A percentile compares a stretch with the other conserved stretches of the same genome.
phyloP scores from a whole-genome alignment of 805 yeast species.

The Isabelozyma heimii region DNA sequence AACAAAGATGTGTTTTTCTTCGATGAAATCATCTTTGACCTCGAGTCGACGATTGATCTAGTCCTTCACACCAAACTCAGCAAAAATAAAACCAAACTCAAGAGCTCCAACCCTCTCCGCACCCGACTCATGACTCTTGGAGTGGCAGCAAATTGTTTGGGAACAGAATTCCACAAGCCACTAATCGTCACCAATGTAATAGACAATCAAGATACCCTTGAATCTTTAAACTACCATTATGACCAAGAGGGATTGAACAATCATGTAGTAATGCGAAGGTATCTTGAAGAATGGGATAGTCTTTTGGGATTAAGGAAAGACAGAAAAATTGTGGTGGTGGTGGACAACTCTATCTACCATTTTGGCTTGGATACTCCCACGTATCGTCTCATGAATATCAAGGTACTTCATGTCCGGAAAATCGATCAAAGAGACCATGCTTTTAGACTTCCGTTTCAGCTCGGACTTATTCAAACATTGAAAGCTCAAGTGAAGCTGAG shows the following conservation, averaged over 20 bases:
- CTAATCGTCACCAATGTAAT: slow-evolving; percentile 15
- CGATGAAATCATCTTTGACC: slow-evolving; percentile 17
- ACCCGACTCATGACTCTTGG: slow-evolving; percentile 14
- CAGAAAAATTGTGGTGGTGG: slow-evolving; percentile 12
- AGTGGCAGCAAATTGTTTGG: slow-evolving; percentile 17
- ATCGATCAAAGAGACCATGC: background rate
- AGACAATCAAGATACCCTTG: background rate
- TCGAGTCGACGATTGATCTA: slow-evolving; percentile 5
- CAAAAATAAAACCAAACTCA: background rate
- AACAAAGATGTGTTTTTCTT: slow-evolving; percentile 18
- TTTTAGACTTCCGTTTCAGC: slow-evolving; percentile 10
- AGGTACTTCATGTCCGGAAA: slow-evolving; percentile 3
- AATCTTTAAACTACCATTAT: slow-evolving; percentile 7
- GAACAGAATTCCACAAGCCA: slow-evolving; percentile 19
- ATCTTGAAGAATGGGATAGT: slow-evolving; percentile 13
- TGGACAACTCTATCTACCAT: slow-evolving; percentile 10
- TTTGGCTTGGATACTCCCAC: slow-evolving; percentile 5
- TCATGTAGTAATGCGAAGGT: slow-evolving; percentile 10
- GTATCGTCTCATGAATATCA: slow-evolving; percentile 11
- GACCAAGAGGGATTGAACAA: slow-evolving; percentile 18
- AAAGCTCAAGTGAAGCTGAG: slow-evolving; percentile 10
- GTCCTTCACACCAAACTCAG: background rate
- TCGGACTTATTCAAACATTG: slow-evolving; percentile 13
- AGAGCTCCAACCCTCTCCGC: background rate
- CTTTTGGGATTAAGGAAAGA: slow-evolving; percentile 5